Evolutionary conservation across 345 rosid genomes (phyloP).

Genomic region (Linum tenue): DNA sequence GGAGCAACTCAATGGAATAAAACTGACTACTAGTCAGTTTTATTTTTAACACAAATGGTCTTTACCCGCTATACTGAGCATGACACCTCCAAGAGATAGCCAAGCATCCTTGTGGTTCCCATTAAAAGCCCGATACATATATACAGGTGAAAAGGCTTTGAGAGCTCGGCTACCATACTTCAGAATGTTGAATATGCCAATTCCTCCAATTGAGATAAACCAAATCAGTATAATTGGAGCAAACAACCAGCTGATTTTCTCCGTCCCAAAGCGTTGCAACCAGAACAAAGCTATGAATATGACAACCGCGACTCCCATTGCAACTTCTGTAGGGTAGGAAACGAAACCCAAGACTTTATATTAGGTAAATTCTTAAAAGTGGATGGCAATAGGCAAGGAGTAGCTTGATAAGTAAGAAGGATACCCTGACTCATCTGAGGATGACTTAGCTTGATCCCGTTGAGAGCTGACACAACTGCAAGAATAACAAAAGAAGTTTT

Average conservation of each 20-base stretch:
- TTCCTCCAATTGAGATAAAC: constrained; percentile 25
- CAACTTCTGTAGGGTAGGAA: constrained; percentile 13
- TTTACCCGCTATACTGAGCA: constrained; percentile 33
- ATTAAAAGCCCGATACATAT: constrained; percentile 24
- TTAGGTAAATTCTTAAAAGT: background rate
- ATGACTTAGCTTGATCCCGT: constrained; percentile 13
- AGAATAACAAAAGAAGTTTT: background rate
- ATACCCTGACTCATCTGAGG: constrained; percentile 7
- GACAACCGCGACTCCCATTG: constrained; percentile 21
- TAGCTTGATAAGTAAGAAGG: background rate
- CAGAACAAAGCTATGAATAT: constrained; percentile 24
- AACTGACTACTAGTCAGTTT: background rate
- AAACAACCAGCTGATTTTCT: constrained; percentile 27
- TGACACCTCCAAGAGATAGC: constrained; percentile 36
- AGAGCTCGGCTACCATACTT: constrained; percentile 21
- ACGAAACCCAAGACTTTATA: background rate
- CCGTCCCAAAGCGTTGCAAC: constrained; percentile 33
- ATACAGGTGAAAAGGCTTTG: constrained; percentile 30
- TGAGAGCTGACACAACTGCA: constrained; percentile 1
- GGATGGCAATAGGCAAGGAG: background rate
- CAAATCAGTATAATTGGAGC: constrained; percentile 31
- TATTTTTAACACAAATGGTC: no score
- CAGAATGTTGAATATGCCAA: constrained; percentile 26
- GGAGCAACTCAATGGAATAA: background rate
- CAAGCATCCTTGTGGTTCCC: constrained; percentile 22